phyloP scores from a whole-genome alignment of 1,284 basidiomycete genomes.

The Lentinula novae-zelandiae region DNA sequence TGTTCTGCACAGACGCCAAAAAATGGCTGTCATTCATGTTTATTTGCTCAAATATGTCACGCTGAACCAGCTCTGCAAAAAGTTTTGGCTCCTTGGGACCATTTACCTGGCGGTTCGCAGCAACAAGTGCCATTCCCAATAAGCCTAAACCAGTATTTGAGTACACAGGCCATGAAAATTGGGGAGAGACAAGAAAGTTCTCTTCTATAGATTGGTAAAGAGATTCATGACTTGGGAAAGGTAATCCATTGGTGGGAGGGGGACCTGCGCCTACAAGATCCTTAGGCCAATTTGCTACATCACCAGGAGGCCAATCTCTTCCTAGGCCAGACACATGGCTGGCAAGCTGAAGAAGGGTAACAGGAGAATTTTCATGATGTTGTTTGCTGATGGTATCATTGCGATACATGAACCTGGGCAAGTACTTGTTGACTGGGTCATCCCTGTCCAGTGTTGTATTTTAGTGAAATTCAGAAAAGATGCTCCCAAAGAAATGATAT shows the following conservation, averaged over 20 bases:
- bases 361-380: constrained; percentile 21
- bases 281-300: constrained; percentile 36
- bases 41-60: too few species aligned
- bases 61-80: too few species aligned
- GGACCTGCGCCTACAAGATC: constrained; percentile 24
- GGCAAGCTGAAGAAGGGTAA: constrained; percentile 43
- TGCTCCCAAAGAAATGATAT: too few species aligned
- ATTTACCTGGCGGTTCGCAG: too few species aligned
- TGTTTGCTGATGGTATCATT: constrained; percentile 12
- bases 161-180: constrained; percentile 35
- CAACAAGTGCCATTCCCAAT: too few species aligned
- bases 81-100: too few species aligned
- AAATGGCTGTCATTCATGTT: too few species aligned
- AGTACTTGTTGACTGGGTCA: constrained; percentile 36
- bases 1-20: too few species aligned
- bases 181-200: constrained; percentile 33
- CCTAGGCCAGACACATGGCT: constrained; percentile 47
- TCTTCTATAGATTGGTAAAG: constrained; percentile 32
- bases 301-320: constrained; percentile 39
- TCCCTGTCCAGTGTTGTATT: constrained; percentile 23
- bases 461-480: too few species aligned
- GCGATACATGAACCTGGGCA: constrained; percentile 32
- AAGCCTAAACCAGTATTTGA: constrained; percentile 42
- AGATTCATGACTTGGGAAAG: constrained; percentile 22
- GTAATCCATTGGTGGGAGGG: constrained; percentile 24